Conservation (phyloP, 805 yeast species). For the Kluyveromyces wickerhamii region DNA sequence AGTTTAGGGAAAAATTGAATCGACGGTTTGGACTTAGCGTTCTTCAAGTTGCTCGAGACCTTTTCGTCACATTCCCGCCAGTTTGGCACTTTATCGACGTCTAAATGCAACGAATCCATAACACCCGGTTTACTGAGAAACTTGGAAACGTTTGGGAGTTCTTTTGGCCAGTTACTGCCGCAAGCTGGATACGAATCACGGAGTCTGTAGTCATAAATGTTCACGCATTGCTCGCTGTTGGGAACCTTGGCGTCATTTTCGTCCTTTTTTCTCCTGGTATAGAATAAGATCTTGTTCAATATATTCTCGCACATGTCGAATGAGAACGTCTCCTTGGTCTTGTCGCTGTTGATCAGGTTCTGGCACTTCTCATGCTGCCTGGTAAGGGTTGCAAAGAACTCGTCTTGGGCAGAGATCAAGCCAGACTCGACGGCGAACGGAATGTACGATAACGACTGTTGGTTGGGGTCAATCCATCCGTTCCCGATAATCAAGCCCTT, state of each 20-base stretch:
- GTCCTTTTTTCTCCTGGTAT: slow-evolving; percentile 25
- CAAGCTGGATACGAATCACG: slow-evolving; percentile 75
- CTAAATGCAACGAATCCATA: slow-evolving; percentile 45
- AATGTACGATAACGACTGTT: slow-evolving; percentile 72
- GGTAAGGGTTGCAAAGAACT: slow-evolving; percentile 35
- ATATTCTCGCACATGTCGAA: slow-evolving; percentile 39
- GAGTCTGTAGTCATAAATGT: slow-evolving; percentile 74
- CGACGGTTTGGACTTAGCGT: slow-evolving; percentile 49
- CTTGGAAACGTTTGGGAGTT: slow-evolving; percentile 41
- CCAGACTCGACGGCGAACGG: slow-evolving; percentile 61
- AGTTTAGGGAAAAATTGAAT: slow-evolving; percentile 59
- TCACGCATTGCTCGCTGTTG: slow-evolving; percentile 51
- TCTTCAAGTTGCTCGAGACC: slow-evolving; percentile 48
- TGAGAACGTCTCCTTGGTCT: slow-evolving; percentile 22
- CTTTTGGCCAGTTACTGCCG: slow-evolving; percentile 90
- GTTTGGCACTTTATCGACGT: slow-evolving; percentile 24
- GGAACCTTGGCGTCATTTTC: slow-evolving; percentile 20
- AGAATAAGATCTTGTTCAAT: slow-evolving; percentile 23
- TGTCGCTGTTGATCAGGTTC: slow-evolving; percentile 35
- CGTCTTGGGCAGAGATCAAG: slow-evolving; percentile 38
- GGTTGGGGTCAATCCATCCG: slow-evolving; percentile 89
- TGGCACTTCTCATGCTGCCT: slow-evolving; percentile 55
- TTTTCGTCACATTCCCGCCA: slow-evolving; percentile 77
- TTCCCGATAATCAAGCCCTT: slow-evolving; percentile 76
- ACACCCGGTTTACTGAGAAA: slow-evolving; percentile 45